Base-by-base conservation (phyloP, 176 grass and related monocot species). In the Rhynchospora tenuis region DNA sequence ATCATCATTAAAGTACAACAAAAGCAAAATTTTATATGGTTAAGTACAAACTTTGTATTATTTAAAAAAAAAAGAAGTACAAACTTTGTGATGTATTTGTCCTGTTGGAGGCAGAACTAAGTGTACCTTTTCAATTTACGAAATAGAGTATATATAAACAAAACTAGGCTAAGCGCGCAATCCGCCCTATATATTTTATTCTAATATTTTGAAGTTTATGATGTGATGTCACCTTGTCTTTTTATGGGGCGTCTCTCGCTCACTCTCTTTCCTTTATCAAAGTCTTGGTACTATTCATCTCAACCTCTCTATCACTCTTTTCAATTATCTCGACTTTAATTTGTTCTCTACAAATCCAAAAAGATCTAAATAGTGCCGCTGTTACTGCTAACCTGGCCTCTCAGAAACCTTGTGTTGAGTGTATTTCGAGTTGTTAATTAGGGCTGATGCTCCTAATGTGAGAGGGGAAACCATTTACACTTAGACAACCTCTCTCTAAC, bases 161-260 rank as follows among this genome's bases (percentile, higher is more conserved):
- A 60, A 45, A 63, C 29, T 46, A 24, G 2, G 56, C 57, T 19
- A 47, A 63, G 43, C 31, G 9, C 78, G 57, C 31, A 63, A 81
- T 16, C 33, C 58, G 10, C 10, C 13, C 17, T 26, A 16, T 1
- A 27, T 26, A 13, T 70, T 70, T 70, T 70, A 33, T 60, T 67
- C 27, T 50, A 8, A 13, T 82, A 68, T 33, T 82, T 60, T 43
- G 5, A 11, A 6, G 10, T 54, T 1, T 29, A 67, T 82, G 80
- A 82, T 82, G 80, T 82, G 61, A 82, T 64, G 43, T 82, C 61
- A 54, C 57, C 15, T 82, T 68, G 80, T 66, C 61, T 67, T 20
- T 52, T n/a, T 60, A 82, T 67, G 80, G 65, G 80, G 22, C 52
- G 20, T 82, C 42, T 77, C 19, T 72, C 38, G 24, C 45, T 55